Evolutionary conservation across 768 basidiomycete genomes (phyloP).

Genomic region (Infundibulicybe gibba): DNA sequence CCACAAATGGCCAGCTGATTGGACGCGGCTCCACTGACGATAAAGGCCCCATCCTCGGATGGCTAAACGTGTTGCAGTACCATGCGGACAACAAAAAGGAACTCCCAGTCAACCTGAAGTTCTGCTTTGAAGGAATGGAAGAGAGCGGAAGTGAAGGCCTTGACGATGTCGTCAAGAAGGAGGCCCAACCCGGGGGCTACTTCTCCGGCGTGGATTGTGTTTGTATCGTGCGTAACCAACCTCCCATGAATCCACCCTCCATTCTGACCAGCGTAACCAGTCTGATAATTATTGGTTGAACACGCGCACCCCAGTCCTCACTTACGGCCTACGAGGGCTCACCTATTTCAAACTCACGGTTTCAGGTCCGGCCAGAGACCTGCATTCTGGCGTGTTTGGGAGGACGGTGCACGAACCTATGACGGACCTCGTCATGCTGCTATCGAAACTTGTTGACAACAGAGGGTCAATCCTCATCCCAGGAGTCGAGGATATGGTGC

Average conservation of each 20-base stretch:
- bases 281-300: slow-evolving; percentile 96
- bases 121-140: slow-evolving; percentile 98
- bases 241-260: background rate
- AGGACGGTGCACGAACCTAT: slow-evolving; percentile 86
- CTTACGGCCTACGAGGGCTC: slow-evolving; percentile 87
- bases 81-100: slow-evolving; percentile 62
- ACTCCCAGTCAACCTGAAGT: slow-evolving; percentile 85
- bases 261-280: slow-evolving; percentile 26
- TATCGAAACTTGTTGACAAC: slow-evolving; percentile 81
- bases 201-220: slow-evolving; percentile 89
- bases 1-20: slow-evolving; percentile 54
- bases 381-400: slow-evolving; percentile 90
- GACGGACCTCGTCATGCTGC: slow-evolving; percentile 84
- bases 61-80: slow-evolving; percentile 88
- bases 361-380: slow-evolving; percentile 79
- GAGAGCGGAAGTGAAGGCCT: slow-evolving; percentile 91
- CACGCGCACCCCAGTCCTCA: slow-evolving; percentile 73
- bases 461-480: slow-evolving; percentile 85
- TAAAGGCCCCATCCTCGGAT: slow-evolving; percentile 86
- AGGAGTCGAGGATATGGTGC: slow-evolving; percentile 84
- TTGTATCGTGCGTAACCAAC: slow-evolving; percentile 68
- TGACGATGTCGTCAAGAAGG: slow-evolving; percentile 78
- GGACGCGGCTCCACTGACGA: slow-evolving; percentile 90
- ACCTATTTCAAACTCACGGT: slow-evolving; percentile 83
- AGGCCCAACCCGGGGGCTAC: slow-evolving; percentile 71